Evolutionary conservation across 176 grass and related monocot genomes (phyloP).

Genomic region (Cenchrus purpureus): DNA sequence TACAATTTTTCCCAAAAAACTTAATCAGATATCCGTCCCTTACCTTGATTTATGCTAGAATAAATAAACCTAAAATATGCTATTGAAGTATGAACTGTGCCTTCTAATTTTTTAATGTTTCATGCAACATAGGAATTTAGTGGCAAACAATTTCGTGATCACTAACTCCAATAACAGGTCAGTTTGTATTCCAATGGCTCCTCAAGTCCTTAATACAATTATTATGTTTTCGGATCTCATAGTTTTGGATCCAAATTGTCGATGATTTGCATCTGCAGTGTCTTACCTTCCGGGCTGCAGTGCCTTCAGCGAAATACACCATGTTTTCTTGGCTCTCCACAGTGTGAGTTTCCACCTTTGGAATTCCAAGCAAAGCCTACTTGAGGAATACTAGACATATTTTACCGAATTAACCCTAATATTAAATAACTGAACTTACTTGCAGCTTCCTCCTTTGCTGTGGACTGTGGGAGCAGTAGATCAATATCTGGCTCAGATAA

Average conservation of each 20-base stretch:
- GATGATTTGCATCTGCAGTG: slow-evolving; percentile 33
- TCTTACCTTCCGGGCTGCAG: slow-evolving; percentile 50
- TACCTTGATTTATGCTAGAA: background rate
- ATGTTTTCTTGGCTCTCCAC: slow-evolving; percentile 68
- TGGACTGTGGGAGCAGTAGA: slow-evolving; percentile 61
- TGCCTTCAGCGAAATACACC: slow-evolving; percentile 81
- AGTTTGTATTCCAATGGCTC: background rate
- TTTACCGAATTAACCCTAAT: background rate
- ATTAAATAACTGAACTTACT: slow-evolving; percentile 26
- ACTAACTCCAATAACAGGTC: slow-evolving; percentile 65
- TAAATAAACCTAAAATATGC: background rate
- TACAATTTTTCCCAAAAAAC: background rate
- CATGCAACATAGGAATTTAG: slow-evolving; percentile 68
- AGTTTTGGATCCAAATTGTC: slow-evolving; percentile 5
- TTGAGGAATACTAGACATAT: slow-evolving; percentile 1
- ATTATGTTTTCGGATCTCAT: slow-evolving; percentile 2
- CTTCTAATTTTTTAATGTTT: slow-evolving; percentile 1
- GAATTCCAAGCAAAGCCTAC: background rate
- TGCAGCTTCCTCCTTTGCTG: slow-evolving; percentile 73
- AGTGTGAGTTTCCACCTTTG: slow-evolving; percentile 50
- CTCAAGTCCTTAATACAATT: background rate
- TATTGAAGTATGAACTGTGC: background rate
- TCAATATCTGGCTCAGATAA: slow-evolving; percentile 63
- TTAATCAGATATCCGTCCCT: background rate
- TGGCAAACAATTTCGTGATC: slow-evolving; percentile 74